Conservation (phyloP, 2,329 filamentous ascomycete genomes). For the Torrubiella hemipterigena region DNA sequence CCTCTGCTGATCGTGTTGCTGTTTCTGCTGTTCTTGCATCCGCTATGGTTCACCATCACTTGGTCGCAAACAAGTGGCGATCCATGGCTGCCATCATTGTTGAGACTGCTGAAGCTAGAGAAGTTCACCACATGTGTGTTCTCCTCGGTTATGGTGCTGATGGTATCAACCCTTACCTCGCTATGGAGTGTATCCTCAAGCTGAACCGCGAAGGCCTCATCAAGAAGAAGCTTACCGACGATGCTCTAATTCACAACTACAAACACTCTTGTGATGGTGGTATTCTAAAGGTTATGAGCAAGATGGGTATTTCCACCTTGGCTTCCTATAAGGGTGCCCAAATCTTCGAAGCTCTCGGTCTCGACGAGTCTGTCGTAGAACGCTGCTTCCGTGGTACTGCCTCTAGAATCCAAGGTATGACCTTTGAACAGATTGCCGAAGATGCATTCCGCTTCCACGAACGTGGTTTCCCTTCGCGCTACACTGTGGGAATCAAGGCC, state of each 20-base stretch:
- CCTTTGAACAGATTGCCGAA: slow-evolving; percentile 85
- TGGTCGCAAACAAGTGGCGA: slow-evolving; percentile 92
- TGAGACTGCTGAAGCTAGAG: slow-evolving; percentile 89
- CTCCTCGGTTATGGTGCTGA: slow-evolving; percentile 90
- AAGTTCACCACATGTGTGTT: slow-evolving; percentile 99
- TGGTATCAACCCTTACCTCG: slow-evolving; percentile 87
- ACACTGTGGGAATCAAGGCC: slow-evolving; percentile 65
- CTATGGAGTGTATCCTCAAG: slow-evolving; percentile 94
- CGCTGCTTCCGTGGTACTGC: slow-evolving; percentile 91
- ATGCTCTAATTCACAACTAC: slow-evolving; percentile 86
- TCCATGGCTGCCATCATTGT: slow-evolving; percentile 77
- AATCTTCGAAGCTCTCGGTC: slow-evolving; percentile 91
- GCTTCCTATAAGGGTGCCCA: slow-evolving; percentile 96
- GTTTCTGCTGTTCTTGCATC: slow-evolving; percentile 82
- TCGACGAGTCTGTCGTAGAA: slow-evolving; percentile 85
- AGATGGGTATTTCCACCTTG: slow-evolving; percentile 97
- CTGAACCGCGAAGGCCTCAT: slow-evolving; percentile 88
- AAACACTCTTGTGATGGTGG: slow-evolving; percentile 93
- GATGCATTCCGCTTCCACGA: slow-evolving; percentile 94
- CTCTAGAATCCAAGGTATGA: slow-evolving; percentile 86
- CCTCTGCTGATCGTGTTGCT: slow-evolving; percentile 67
- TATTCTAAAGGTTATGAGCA: slow-evolving; percentile 97
- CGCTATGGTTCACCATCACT: slow-evolving; percentile 88
- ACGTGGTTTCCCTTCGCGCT: slow-evolving; percentile 74
- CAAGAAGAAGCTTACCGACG: slow-evolving; percentile 73